phyloP scores from a whole-genome alignment of 2,329 filamentous ascomycete species.

The Exserohilum turcica region DNA sequence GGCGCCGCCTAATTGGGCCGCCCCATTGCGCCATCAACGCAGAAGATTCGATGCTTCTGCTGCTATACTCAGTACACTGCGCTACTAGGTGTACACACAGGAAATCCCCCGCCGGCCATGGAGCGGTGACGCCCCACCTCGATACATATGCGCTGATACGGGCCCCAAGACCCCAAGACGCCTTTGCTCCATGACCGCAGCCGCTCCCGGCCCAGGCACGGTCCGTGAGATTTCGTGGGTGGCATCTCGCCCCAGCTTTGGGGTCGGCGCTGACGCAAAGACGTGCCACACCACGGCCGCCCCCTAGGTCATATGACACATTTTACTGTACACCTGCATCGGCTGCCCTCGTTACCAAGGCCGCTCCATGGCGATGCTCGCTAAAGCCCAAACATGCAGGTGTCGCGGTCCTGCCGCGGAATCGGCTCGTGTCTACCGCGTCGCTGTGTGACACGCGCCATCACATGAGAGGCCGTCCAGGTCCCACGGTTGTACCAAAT shows the following conservation, averaged over 20 bases:
- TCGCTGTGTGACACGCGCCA: constrained; percentile 4
- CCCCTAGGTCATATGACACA: constrained; percentile 4
- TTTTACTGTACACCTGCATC: neutral
- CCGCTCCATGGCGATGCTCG: too few species aligned
- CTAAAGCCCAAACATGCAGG: too few species aligned
- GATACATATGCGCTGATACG: too few species aligned
- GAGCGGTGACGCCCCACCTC: constrained; percentile 17
- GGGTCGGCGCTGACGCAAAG: constrained; percentile 20
- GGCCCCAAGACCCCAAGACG: too few species aligned
- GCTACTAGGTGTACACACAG: constrained; percentile 5
- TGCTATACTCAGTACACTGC: neutral
- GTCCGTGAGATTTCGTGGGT: constrained; percentile 6
- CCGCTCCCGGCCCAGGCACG: constrained; percentile 2
- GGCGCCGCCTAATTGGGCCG: constrained; percentile 21
- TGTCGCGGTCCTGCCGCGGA: too few species aligned
- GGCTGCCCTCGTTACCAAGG: neutral
- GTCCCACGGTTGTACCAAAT: constrained; percentile 9
- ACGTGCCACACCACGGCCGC: neutral
- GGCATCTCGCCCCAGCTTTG: constrained; percentile 24
- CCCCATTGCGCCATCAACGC: constrained; percentile 12
- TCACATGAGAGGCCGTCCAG: constrained; percentile 6
- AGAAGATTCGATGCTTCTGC: constrained; percentile 11
- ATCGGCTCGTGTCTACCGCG: neutral
- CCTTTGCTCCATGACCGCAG: constrained; percentile 5
- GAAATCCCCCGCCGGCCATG: constrained; percentile 36